Percentiles rank a stretch among this genome's conserved stretches.
Conservation (phyloP, 2,329 filamentous ascomycete species). For the Alternaria sp. region DNA sequence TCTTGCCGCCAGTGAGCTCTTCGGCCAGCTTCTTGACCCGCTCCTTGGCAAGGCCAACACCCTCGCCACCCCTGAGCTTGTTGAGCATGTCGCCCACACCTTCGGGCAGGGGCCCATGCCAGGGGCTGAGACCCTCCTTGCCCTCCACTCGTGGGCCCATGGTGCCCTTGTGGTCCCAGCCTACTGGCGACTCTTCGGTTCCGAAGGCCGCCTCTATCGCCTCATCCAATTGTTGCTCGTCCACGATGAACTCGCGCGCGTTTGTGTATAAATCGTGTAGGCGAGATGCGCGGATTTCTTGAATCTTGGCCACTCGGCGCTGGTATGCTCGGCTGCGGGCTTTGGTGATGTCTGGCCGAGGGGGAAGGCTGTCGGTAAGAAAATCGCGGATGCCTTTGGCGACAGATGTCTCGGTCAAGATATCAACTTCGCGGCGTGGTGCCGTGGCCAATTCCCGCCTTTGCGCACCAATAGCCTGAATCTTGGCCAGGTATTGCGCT, state of each 20-base stretch:
- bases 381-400: slow-evolving; percentile 46
- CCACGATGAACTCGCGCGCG: slow-evolving; percentile 85
- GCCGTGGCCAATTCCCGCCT: slow-evolving; percentile 64
- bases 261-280: slow-evolving; percentile 91
- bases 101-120: slow-evolving; percentile 44
- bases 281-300: slow-evolving; percentile 70
- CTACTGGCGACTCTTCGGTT: slow-evolving; percentile 60
- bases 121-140: slow-evolving; percentile 43
- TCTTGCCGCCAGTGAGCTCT: slow-evolving; percentile 72
- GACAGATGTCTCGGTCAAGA: slow-evolving; percentile 43
- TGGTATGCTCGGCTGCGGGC: slow-evolving; percentile 47
- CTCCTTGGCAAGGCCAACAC: slow-evolving; percentile 59
- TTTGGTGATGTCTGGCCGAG: slow-evolving; percentile 35
- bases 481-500: slow-evolving; percentile 28
- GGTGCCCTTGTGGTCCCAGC: slow-evolving; percentile 47
- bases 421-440: slow-evolving; percentile 71
- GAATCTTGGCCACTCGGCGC: slow-evolving; percentile 60
- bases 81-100: slow-evolving; percentile 45
- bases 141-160: slow-evolving; percentile 30
- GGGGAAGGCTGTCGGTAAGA: slow-evolving; percentile 44
- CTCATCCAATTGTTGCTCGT: slow-evolving; percentile 76
- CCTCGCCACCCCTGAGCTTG: slow-evolving; percentile 49
- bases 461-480: slow-evolving; percentile 53
- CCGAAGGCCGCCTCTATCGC: slow-evolving; percentile 81
- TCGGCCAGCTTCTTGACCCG: slow-evolving; percentile 71